Evolutionary conservation across 1,139 yeast genomes (phyloP).

Genomic region (Kodamaea suecica): DNA sequence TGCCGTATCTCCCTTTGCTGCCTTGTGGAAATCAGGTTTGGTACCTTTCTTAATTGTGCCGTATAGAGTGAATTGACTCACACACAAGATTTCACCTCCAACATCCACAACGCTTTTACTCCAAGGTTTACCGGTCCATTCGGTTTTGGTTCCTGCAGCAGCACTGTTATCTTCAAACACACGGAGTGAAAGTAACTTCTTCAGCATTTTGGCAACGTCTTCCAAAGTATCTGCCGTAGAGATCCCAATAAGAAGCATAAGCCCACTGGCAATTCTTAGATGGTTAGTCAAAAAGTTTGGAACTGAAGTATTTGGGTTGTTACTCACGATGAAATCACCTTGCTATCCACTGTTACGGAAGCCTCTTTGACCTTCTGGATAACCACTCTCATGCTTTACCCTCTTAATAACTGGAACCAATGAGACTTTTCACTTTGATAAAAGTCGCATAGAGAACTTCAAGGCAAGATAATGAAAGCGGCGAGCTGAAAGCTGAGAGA

Average conservation of each 20-base stretch:
- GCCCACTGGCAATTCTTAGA: constrained; percentile 63
- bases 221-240: constrained; percentile 70
- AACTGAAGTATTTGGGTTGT: background rate
- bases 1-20: constrained; percentile 81
- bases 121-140: constrained; percentile 64
- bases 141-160: constrained; percentile 36
- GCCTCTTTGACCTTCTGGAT: constrained; percentile 85
- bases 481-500: too few species aligned
- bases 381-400: constrained; percentile 78
- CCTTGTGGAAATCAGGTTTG: constrained; percentile 89
- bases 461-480: too few species aligned
- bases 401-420: too few species aligned
- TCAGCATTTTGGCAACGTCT: constrained; percentile 68
- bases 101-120: constrained; percentile 36
- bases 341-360: constrained; percentile 75
- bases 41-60: constrained; percentile 85
- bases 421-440: too few species aligned
- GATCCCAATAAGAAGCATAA: constrained; percentile 80
- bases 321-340: constrained; percentile 66
- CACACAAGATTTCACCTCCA: constrained; percentile 52
- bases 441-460: too few species aligned
- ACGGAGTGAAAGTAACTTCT: constrained; percentile 61
- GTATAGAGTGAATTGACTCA: constrained; percentile 86
- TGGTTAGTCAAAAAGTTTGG: constrained; percentile 6
- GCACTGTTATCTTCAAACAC: constrained; percentile 60